Evolutionary conservation across 768 basidiomycete genomes (phyloP), one percentile per base, ranked within the genome.

Genomic region (Rhodocollybia butyracea): DNA sequence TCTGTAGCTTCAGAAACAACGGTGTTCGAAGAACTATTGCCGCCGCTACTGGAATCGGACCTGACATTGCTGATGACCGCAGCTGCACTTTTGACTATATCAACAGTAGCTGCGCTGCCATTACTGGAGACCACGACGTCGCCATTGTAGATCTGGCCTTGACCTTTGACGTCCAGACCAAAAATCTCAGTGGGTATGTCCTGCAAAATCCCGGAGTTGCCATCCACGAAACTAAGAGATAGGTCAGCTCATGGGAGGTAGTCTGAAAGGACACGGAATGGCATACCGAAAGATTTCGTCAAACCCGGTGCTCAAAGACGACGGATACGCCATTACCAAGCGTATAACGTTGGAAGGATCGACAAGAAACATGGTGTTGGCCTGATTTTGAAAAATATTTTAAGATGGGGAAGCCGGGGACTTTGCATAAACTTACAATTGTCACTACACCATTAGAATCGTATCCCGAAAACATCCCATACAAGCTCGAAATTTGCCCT

Each of bases 291-390:
- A 43, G 24, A 54, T 31, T 46, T 54, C 42, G 15, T 31, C 31
- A 8, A 54, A 24, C 21, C 32, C 41, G 15, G 30, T 54, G n/a
- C 53, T 54, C 21, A 54, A 27, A 19, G 29, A 26, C 12, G 27
- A 32, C 3, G 53, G 53, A 21, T 45, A 54, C n/a, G 53, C 15
- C 5, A 54, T 8, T 15, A 54, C 31, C 32, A 26, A 3, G 13
- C 32, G 27, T 11, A 54, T 54, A 15, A 34, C 19, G 10, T 46
- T 54, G 11, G 11, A 46, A 15, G 53, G 53, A 32, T 54, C 53
- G 5, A 54, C 34, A 21, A 54, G 42, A 46, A 54, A 54, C n/a
- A n/a, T 43, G 10, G 53, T 54, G 15, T 45, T 45, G 53, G 53
- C 42, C 53, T 54, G 19, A 11, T 2, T 24, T 11, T n/a, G n/a